Percentiles rank a stretch among this genome's conserved stretches.
Evolutionary conservation across 768 basidiomycete species (phyloP).

Genomic region (Agaricus blazei): DNA sequence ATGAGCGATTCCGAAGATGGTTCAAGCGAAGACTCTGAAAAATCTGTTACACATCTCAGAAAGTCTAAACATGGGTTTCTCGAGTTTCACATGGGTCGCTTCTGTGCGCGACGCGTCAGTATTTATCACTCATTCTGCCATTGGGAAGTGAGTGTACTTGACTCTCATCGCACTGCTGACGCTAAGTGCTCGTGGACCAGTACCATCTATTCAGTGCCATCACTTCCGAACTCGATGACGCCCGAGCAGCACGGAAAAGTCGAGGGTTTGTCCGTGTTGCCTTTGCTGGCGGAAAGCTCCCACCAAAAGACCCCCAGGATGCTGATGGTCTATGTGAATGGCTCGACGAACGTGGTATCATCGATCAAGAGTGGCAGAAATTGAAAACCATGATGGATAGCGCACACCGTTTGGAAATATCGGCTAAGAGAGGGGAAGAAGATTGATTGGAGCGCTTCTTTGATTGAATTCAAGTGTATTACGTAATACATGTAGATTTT

Average conservation of each 20-base stretch:
- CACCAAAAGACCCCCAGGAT: conserved; percentile 63
- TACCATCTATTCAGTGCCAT: conserved; percentile 60
- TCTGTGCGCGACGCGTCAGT: conserved; percentile 64
- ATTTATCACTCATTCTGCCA: conserved; percentile 73
- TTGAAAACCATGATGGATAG: conserved; percentile 71
- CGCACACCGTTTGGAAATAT: conserved; percentile 58
- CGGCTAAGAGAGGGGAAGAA: conserved; percentile 38
- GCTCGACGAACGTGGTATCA: conserved; percentile 66
- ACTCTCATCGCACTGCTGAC: conserved; percentile 8
- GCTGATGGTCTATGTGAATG: conserved; percentile 81
- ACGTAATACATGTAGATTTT: conserved; percentile 1
- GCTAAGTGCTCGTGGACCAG: conserved; percentile 29
- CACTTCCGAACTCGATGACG: conserved; percentile 49
- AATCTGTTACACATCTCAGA: not conserved
- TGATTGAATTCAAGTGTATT: conserved; percentile 1
- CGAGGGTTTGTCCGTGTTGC: conserved; percentile 55
- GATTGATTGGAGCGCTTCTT: conserved; percentile 18
- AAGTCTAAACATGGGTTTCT: conserved; percentile 8
- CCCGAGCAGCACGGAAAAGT: conserved; percentile 32
- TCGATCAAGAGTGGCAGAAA: conserved; percentile 66
- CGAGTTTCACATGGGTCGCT: conserved; percentile 69
- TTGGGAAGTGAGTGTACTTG: conserved; percentile 63
- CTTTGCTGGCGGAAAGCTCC: conserved; percentile 45
- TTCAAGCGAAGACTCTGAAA: conserved; percentile 12
- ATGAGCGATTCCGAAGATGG: conserved; percentile 11